Percentiles rank a stretch among this genome's conserved stretches.
Evolutionary conservation across 1,284 basidiomycete species (phyloP).

Genomic region (Cerrena zonata): DNA sequence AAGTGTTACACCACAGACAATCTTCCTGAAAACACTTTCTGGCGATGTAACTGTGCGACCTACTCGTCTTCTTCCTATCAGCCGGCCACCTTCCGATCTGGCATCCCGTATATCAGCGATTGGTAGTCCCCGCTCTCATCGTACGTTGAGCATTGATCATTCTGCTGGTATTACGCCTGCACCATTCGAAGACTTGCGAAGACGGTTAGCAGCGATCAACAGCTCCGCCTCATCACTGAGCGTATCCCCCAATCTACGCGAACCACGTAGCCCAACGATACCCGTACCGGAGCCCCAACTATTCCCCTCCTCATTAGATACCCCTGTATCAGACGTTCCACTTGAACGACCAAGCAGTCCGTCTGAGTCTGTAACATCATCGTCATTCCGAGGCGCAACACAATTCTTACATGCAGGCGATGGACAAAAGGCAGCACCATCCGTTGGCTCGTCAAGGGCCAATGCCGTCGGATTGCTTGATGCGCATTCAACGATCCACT

Average conservation of each 20-base stretch:
- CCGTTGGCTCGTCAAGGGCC: constrained; percentile 72
- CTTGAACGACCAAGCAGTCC: constrained; percentile 62
- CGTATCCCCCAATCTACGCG: constrained; percentile 39
- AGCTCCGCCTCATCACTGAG: constrained; percentile 59
- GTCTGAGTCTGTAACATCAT: constrained; percentile 66
- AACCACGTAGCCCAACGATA: constrained; percentile 36
- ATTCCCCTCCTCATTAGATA: constrained; percentile 24
- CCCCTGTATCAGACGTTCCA: constrained; percentile 32
- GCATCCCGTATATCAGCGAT: constrained; percentile 35
- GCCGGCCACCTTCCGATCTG: constrained; percentile 33
- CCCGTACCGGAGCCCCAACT: constrained; percentile 20
- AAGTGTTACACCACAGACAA: constrained; percentile 89
- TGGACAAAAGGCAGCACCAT: constrained; percentile 77
- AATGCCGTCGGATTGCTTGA: constrained; percentile 76
- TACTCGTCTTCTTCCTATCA: constrained; percentile 31
- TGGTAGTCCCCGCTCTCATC: constrained; percentile 42
- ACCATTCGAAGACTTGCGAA: constrained; percentile 69
- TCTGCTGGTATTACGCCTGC: constrained; percentile 27
- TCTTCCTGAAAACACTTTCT: constrained; percentile 73
- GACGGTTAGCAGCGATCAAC: constrained; percentile 65
- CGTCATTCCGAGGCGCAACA: constrained; percentile 45
- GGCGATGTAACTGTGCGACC: constrained; percentile 36
- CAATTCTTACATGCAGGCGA: constrained; percentile 67
- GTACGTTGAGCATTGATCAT: constrained; percentile 41
- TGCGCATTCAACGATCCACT: constrained; percentile 54